phyloP scores from a whole-genome alignment of 83 land plant genomes.

The Thuja plicata region DNA sequence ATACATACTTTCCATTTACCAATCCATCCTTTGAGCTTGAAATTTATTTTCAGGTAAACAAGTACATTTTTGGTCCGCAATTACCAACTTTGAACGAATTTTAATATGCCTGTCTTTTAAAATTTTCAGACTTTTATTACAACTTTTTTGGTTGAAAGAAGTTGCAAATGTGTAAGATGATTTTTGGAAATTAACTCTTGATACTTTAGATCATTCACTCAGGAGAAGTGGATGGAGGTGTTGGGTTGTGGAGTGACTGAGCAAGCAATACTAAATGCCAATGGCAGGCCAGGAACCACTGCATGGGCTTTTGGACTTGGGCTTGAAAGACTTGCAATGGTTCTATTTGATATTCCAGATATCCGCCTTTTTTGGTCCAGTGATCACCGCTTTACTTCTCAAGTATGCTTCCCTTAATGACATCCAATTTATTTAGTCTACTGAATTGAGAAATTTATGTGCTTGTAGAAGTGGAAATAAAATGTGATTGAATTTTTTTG shows the following conservation, averaged over 20 bases:
- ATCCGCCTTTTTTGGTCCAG: constrained; percentile 95
- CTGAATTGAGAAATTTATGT: background rate
- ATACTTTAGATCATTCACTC: constrained; percentile 23
- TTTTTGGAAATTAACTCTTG: constrained; percentile 13
- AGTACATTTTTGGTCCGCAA: background rate
- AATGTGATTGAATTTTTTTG: background rate
- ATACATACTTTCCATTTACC: constrained; percentile 96
- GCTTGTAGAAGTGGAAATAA: background rate
- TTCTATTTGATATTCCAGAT: constrained; percentile 95
- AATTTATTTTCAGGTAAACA: constrained; percentile 82
- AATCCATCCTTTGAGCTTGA: constrained; percentile 97
- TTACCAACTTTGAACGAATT: background rate
- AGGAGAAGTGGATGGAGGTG: constrained; percentile 98
- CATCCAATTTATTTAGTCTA: background rate
- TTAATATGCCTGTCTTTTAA: background rate
- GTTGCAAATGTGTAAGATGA: background rate
- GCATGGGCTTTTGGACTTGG: constrained; percentile 99
- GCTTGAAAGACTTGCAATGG: constrained; percentile 92
- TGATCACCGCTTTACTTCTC: constrained; percentile 89
- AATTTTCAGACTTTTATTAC: background rate
- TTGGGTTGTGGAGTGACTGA: constrained; percentile 97
- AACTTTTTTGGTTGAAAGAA: background rate
- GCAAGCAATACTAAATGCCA: constrained; percentile 72
- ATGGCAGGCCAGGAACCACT: constrained; percentile 64
- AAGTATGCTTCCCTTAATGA: constrained; percentile 34